Evolutionary conservation across 1,284 basidiomycete genomes (phyloP), one percentile per base, ranked within the genome.

Genomic region (Taiwanofungus camphoratus): DNA sequence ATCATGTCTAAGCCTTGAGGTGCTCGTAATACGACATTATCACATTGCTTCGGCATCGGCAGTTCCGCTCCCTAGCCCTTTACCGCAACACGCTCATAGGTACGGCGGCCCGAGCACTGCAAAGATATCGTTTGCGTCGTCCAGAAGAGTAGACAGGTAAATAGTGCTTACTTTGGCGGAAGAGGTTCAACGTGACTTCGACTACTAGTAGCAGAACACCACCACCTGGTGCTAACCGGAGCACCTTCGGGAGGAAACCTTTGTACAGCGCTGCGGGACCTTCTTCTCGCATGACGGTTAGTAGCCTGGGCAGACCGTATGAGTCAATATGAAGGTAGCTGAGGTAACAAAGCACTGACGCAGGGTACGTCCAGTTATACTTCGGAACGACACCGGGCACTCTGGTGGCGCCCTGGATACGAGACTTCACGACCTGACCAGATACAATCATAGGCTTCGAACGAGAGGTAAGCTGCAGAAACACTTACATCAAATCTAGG

Each of bases 331-430:
- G 32, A 69, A 69, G 57, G 68, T 22, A 58, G 48, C 35, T 12
- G 34, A 36, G 37, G 36, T 21, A 40, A 15, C 26, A 24, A 21
- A 24, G 22, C 21, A 52, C 66, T 45, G 57, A 71, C 57, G 85
- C 87, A 46, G 90, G 89, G 64, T 92, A 92, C 39, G 93, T 90
- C 83, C 94, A 95, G 67, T 92, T 90, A 68, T 93, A 94, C 62
- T 92, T 94, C 22, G 87, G 87, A 5, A 65, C 66, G 15, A 80
- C 77, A 27, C 88, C 79, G 24, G 86, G 77, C 55, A 79, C 62
- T 54, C 73, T 77, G 39, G 73, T 74, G 26, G 79, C 70, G 44
- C 90, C 87, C 66, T 95, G 92, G 42, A 99, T 93, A 43, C 96
- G 84, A 18, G 92, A 94, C 69, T 99, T 99, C 53, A 98, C 92